Evolutionary conservation across 805 yeast genomes (phyloP), one percentile per base, ranked within the genome.

Genomic region (Pichia nakasei): DNA sequence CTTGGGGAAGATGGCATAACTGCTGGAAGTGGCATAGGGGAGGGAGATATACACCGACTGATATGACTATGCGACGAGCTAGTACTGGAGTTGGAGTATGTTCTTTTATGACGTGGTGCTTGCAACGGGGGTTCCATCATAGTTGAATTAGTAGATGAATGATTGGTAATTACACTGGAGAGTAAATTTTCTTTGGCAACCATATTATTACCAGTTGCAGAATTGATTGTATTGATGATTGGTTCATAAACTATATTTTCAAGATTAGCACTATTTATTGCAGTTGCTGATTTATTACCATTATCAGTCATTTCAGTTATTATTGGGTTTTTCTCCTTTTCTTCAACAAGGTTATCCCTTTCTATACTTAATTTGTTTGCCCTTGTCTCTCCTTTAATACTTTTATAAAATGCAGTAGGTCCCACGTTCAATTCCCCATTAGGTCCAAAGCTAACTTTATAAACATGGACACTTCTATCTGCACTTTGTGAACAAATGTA

Each of bases 401-500:
- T 72, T 56, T 75, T 78, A 52, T 66, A 67, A 46, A 61, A 65
- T 18, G 69, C 60, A 6, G 71, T 66, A 11, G 72, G 72, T 12
- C 64, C 58, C n/a, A 73, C 44, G 4, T 34, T 47, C 19, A 63
- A 43, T 32, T 60, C 66, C 6, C 58, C 61, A 20, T 46, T 50
- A 29, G 55, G 57, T 19, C 22, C 35, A 18, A 20, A 27, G 7
- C 45, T n/a, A 34, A 79, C 57, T 19, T 69, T 64, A 59, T 85
- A 85, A n/a, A 93, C 66, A 50, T 78, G 80, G 12, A 91, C 80
- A 2, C 86, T 71, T 47, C 96, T 66, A 63, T 93, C 98, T 12
- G 96, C 94, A 22, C 93, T 79, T 60, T 89, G 96, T 7, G 96
- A 83, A 1, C 89, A 86, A 5, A 93, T 61, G 52, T 63, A 86